Evolutionary conservation across 805 yeast species (phyloP).

Genomic region (Kuraishia cidri): DNA sequence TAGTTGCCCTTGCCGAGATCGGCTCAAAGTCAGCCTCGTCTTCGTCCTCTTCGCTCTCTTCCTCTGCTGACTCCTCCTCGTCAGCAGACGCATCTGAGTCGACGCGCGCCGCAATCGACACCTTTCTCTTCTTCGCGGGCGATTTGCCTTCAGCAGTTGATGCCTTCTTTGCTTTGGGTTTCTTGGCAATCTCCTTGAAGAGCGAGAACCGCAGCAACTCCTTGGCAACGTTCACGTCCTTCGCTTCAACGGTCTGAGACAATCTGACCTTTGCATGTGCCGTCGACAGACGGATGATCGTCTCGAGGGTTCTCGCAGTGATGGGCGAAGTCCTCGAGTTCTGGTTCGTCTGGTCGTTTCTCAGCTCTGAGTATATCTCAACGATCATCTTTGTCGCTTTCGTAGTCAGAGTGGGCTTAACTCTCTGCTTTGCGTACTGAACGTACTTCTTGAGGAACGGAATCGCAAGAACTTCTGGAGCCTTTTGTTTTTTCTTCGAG

Average conservation of each 20-base stretch:
- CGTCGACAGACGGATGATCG: constrained; percentile 86
- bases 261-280: constrained; percentile 97
- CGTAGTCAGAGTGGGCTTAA: constrained; percentile 70
- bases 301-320: constrained; percentile 97
- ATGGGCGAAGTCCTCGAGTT: constrained; percentile 84
- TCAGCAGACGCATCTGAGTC: constrained; percentile 17
- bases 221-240: constrained; percentile 84
- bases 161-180: constrained; percentile 7
- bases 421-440: constrained; percentile 87
- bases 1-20: constrained; percentile 7
- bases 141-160: no score
- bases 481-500: constrained; percentile 18
- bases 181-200: constrained; percentile 56
- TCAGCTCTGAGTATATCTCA: constrained; percentile 65
- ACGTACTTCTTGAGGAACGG: constrained; percentile 86
- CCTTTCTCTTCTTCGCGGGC: constrained; percentile 20
- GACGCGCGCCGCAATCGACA: constrained; percentile 9
- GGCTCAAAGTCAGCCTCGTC: constrained; percentile 11
- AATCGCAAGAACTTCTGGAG: constrained; percentile 54
- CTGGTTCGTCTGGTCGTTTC: constrained; percentile 59
- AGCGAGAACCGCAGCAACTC: constrained; percentile 77
- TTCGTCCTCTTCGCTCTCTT: constrained; percentile 14
- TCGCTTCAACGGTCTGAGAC: constrained; percentile 60
- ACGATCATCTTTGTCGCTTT: constrained; percentile 78
- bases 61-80: constrained; percentile 8